phyloP scores from a whole-genome alignment of 208 protist genomes.

The Leishmania mexicana region DNA sequence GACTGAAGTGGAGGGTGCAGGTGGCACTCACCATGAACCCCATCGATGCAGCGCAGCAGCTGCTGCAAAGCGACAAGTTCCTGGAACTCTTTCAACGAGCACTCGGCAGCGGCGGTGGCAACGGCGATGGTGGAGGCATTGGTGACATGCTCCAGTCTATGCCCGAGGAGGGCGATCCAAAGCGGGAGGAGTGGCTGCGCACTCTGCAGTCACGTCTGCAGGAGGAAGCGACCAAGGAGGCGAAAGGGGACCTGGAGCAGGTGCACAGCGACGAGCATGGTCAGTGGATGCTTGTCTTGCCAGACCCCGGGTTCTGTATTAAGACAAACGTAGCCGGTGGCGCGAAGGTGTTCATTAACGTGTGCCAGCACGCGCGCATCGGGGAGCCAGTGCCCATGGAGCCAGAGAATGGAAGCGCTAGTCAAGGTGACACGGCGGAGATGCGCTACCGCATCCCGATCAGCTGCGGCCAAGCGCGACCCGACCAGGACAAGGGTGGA shows the following conservation, averaged over 20 bases:
- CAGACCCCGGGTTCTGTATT: conserved; percentile 84
- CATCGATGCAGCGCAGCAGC: conserved; percentile 48
- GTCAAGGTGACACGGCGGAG: conserved; percentile 37
- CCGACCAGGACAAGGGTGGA: conserved; percentile 83
- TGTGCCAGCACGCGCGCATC: conserved; percentile 86
- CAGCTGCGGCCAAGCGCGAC: conserved; percentile 85
- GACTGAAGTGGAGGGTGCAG: not conserved
- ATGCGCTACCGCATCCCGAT: conserved; percentile 85
- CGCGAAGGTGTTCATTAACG: conserved; percentile 90
- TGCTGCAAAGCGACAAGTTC: conserved; percentile 83
- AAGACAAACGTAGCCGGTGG: conserved; percentile 72
- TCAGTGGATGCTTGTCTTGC: conserved; percentile 89
- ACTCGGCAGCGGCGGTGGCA: conserved; percentile 33
- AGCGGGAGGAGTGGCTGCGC: conserved; percentile 72
- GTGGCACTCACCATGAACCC: conserved; percentile 17
- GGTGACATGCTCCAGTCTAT: conserved; percentile 52
- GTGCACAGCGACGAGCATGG: conserved; percentile 88
- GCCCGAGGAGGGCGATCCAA: conserved; percentile 73
- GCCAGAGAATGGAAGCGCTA: conserved; percentile 11
- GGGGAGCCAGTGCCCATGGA: conserved; percentile 87
- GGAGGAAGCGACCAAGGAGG: conserved; percentile 54
- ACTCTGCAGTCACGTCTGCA: conserved; percentile 73
- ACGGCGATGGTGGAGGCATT: conserved; percentile 6
- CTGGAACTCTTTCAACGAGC: conserved; percentile 80
- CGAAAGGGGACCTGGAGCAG: conserved; percentile 76